Percentiles rank a stretch among this genome's conserved stretches.
These are phyloP conservation scores for Clavispora phyllophila DNA, from an alignment of 805 yeast genomes.

Conservation along the genomic window DNA sequence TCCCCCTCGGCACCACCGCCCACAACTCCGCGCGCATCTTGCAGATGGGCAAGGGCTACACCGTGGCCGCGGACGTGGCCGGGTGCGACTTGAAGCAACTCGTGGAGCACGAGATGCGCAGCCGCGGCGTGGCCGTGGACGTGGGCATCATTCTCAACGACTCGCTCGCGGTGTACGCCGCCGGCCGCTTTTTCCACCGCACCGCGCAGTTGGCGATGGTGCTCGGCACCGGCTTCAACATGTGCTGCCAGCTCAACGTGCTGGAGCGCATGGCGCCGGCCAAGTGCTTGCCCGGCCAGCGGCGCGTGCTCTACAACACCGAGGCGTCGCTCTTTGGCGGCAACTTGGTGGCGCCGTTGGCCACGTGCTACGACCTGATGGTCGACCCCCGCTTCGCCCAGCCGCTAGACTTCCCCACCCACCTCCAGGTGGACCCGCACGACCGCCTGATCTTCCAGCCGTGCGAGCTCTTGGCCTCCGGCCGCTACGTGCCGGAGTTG, in stretches of 20 bases:
- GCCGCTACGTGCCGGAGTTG: constrained; percentile 53
- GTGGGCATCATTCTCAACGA: constrained; percentile 54
- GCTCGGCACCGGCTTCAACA: constrained; percentile 65
- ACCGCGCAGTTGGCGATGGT: constrained; percentile 44
- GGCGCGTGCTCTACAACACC: constrained; percentile 37
- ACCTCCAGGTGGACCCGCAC: constrained; percentile 25
- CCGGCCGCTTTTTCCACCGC: constrained; percentile 40
- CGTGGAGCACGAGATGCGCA: constrained; percentile 30
- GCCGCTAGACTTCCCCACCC: constrained; percentile 20
- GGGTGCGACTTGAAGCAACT: constrained; percentile 38
- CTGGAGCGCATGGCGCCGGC: constrained; percentile 11
- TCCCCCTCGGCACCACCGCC: constrained; percentile 42
- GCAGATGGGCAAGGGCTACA: constrained; percentile 60
- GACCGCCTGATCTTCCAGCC: constrained; percentile 46
- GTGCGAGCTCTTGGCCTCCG: constrained; percentile 49
- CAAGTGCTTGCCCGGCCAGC: constrained; percentile 9
- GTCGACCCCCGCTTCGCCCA: constrained; percentile 29
- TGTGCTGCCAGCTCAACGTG: constrained; percentile 38
- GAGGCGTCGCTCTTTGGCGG: constrained; percentile 54
- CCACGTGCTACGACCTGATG: constrained; percentile 36
- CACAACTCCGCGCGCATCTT: constrained; percentile 43
- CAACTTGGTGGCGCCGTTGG: constrained; percentile 23
- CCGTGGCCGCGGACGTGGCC: constrained; percentile 37
- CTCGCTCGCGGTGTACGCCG: constrained; percentile 58
- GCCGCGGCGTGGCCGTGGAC: constrained; percentile 23